Percentiles rank a stretch among this genome's conserved stretches.
phyloP scores from a whole-genome alignment of 1,139 yeast species.

The Candida smagusa region DNA sequence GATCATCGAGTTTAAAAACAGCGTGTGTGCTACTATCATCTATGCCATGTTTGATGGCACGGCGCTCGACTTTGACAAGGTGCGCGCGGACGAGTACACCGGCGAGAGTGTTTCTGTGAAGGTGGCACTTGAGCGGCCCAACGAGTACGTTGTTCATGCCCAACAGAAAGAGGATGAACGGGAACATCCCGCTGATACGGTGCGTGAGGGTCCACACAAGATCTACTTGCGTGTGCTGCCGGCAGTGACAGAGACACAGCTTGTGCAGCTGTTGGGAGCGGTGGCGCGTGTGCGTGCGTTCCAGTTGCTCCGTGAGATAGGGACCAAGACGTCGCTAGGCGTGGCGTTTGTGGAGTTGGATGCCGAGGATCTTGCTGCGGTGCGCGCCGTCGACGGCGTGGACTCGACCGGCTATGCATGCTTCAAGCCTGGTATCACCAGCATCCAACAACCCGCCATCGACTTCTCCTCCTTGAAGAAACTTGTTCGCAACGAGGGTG shows the following conservation, averaged over 20 bases:
- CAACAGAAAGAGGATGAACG: slow-evolving; percentile 3
- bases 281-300: slow-evolving; percentile 25
- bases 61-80: slow-evolving; percentile 30
- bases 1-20: slow-evolving; percentile 51
- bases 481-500: slow-evolving; percentile 35
- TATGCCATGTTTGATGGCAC: slow-evolving; percentile 46
- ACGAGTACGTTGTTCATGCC: slow-evolving; percentile 53
- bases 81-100: slow-evolving; percentile 16
- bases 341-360: slow-evolving; percentile 39
- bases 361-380: slow-evolving; percentile 13
- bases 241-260: slow-evolving; percentile 23
- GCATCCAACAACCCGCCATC: slow-evolving; percentile 35
- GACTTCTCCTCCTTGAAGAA: slow-evolving; percentile 30
- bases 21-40: slow-evolving; percentile 58
- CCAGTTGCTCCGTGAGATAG: slow-evolving; percentile 34
- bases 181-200: slow-evolving; percentile 23
- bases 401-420: slow-evolving; percentile 30
- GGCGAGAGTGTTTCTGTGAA: slow-evolving; percentile 11
- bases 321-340: slow-evolving; percentile 37
- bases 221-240: slow-evolving; percentile 27
- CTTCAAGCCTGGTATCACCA: slow-evolving; percentile 25
- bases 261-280: slow-evolving; percentile 22
- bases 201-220: slow-evolving; percentile 37
- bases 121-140: slow-evolving; percentile 51
- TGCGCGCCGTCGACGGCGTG: slow-evolving; percentile 10